These are phyloP conservation scores for Zhuliangozyma parablackwelliae DNA, from an alignment of 1,139 yeast genomes.

Conservation along the genomic window DNA sequence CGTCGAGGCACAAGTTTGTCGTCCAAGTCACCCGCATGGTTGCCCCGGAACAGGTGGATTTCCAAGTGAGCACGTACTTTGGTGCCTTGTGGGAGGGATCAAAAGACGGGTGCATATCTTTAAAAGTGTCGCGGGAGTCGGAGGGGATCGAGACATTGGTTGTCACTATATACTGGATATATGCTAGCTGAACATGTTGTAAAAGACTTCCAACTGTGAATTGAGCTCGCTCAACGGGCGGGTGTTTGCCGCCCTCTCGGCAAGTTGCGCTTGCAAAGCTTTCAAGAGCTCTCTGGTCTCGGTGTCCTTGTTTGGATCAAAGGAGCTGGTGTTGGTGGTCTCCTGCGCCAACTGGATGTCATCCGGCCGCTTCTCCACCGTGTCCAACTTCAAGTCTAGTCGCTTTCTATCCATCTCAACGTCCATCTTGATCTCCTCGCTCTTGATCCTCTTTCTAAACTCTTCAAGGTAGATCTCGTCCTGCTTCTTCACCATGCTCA, in stretches of 20 bases:
- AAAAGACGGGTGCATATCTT: slow-evolving; percentile 33
- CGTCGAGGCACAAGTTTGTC: slow-evolving; percentile 37
- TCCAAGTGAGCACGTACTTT: slow-evolving; percentile 21
- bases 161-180: slow-evolving; percentile 31
- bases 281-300: slow-evolving; percentile 19
- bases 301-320: slow-evolving; percentile 24
- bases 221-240: slow-evolving; percentile 19
- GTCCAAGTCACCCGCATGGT: slow-evolving; percentile 21
- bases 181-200: slow-evolving; percentile 19
- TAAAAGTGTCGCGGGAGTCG: slow-evolving; percentile 4
- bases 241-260: not conserved
- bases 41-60: slow-evolving; percentile 8
- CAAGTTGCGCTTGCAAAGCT: slow-evolving; percentile 16
- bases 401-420: slow-evolving; percentile 9
- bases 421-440: slow-evolving; percentile 10
- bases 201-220: slow-evolving; percentile 23
- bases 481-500: slow-evolving; percentile 22
- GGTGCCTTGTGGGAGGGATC: slow-evolving; percentile 39
- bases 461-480: slow-evolving; percentile 32
- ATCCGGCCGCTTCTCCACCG: slow-evolving; percentile 2
- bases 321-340: slow-evolving; percentile 5
- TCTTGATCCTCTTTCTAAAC: slow-evolving; percentile 16
- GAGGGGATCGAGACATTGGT: slow-evolving; percentile 9
- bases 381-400: slow-evolving; percentile 7
- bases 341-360: slow-evolving; percentile 1